Evolutionary conservation across 106 monocot genomes (phyloP), one percentile per base, ranked within the genome.

Genomic region (Apostasia shenzhenica): DNA sequence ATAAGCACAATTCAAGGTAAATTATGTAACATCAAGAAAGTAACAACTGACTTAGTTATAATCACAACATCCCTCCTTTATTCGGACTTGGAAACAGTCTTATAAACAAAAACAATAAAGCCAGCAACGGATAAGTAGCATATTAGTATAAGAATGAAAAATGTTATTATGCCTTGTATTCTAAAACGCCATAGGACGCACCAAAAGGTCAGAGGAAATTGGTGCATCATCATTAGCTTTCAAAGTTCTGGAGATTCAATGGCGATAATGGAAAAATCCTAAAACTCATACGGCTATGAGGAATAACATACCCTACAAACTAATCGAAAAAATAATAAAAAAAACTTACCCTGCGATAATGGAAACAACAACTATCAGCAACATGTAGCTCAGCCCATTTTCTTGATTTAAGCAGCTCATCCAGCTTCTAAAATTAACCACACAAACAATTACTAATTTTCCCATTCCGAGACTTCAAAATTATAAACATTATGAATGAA

Each of bases 351-450:
- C 85, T 83, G 11, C 83, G 78, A 60, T 82, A 80, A 64, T 88
- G 88, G 72, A 83, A 93, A 79, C 88, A 88, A 70, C 79, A 85
- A 59, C 80, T 88, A 63, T 93, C 92, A 75, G 85, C 82, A 74
- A 93, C 78, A 79, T 86, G 80, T 67, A 86, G 59, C 67, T 93
- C 88, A 60, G 83, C 76, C 85, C 88, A 88, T 77, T 75, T 83
- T 75, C 76, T 88, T 72, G 85, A 88, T 70, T 71, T 83, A 12
- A 72, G 58, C 66, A 93, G 75, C 72, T 93, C 92, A 76, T 83
- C 67, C 78, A 85, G 60, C 10, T 86, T 76, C 87, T 88, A 45
- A 14, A 71, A 73, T 56, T n/a, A 68, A 11, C 37, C 60, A 67
- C 58, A 46, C 6, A 63, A n/a, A 45, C 2, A 39, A 63, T 45